Evolutionary conservation across 1,284 basidiomycete genomes (phyloP).

Genomic region (Apiotrichum veenhuisii): DNA sequence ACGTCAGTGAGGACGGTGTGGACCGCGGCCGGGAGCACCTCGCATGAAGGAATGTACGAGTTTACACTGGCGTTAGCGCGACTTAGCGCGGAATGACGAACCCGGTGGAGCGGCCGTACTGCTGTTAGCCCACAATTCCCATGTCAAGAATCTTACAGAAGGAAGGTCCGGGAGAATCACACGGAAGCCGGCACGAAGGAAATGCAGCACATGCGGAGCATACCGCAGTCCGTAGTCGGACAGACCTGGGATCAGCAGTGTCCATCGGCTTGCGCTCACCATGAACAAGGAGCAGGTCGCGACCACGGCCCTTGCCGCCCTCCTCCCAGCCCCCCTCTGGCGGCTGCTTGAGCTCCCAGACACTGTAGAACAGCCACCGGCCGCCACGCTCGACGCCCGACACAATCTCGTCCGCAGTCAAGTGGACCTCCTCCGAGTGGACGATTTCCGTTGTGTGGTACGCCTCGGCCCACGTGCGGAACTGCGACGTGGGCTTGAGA

Average conservation of each 20-base stretch:
- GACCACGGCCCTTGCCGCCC: constrained; percentile 36
- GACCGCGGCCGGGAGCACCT: constrained; percentile 50
- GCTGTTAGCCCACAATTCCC: neutral
- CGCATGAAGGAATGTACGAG: constrained; percentile 50
- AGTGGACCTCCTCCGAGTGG: constrained; percentile 43
- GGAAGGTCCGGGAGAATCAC: constrained; percentile 55
- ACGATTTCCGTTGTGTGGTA: constrained; percentile 43
- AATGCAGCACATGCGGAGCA: constrained; percentile 49
- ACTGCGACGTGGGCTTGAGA: constrained; percentile 31
- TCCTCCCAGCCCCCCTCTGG: constrained; percentile 42
- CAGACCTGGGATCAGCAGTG: constrained; percentile 33
- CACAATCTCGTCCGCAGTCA: constrained; percentile 37
- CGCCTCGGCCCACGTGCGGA: constrained; percentile 29
- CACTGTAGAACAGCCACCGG: constrained; percentile 49
- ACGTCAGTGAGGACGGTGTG: constrained; percentile 53
- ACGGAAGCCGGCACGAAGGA: constrained; percentile 53
- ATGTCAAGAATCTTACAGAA: constrained; percentile 40
- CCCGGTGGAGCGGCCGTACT: constrained; percentile 51
- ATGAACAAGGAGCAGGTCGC: constrained; percentile 48
- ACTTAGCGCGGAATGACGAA: constrained; percentile 5
- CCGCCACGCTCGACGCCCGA: constrained; percentile 32
- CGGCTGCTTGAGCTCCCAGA: constrained; percentile 42
- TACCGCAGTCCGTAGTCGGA: constrained; percentile 50
- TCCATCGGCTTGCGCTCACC: constrained; percentile 29
- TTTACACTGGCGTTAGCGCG: constrained; percentile 41